A percentile compares a stretch with the other conserved stretches of the same genome.
phyloP scores from a whole-genome alignment of 805 yeast genomes.

The Yarrowia alimentaria region DNA sequence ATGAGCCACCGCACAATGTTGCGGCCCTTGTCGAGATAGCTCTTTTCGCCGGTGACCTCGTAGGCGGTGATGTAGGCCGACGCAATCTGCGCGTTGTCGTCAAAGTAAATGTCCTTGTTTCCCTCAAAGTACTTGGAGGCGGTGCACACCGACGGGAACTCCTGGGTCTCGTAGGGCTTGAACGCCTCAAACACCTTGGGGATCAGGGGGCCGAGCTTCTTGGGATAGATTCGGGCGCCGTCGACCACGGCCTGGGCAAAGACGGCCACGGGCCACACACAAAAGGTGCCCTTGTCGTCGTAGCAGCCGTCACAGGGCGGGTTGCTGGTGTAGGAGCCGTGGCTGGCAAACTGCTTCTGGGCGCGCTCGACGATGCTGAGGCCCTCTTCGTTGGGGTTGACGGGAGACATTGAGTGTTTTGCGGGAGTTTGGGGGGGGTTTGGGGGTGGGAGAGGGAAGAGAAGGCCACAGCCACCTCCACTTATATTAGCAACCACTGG shows the following conservation, averaged over 20 bases:
- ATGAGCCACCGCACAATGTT: constrained; percentile 60
- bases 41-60: constrained; percentile 60
- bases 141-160: constrained; percentile 53
- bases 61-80: constrained; percentile 62
- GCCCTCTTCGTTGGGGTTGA: constrained; percentile 18
- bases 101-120: constrained; percentile 63
- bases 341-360: constrained; percentile 34
- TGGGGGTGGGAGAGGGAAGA: too few relatives aligned
- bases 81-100: constrained; percentile 74
- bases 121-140: constrained; percentile 61
- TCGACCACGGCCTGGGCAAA: constrained; percentile 67
- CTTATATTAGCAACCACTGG: too few relatives aligned
- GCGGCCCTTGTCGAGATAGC: constrained; percentile 54
- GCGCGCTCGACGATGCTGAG: constrained; percentile 16
- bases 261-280: constrained; percentile 68
- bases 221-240: constrained; percentile 53
- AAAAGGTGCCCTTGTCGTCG: constrained; percentile 54
- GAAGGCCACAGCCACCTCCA: too few relatives aligned
- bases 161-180: constrained; percentile 51
- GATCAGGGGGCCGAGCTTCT: constrained; percentile 53
- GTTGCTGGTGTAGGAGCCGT: constrained; percentile 34
- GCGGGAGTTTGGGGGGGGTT: too few relatives aligned
- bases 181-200: constrained; percentile 53
- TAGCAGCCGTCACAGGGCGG: constrained; percentile 45
- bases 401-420: constrained; percentile 9